phyloP scores from a whole-genome alignment of 805 yeast species.

The Lipomyces spencermartinsiae region DNA sequence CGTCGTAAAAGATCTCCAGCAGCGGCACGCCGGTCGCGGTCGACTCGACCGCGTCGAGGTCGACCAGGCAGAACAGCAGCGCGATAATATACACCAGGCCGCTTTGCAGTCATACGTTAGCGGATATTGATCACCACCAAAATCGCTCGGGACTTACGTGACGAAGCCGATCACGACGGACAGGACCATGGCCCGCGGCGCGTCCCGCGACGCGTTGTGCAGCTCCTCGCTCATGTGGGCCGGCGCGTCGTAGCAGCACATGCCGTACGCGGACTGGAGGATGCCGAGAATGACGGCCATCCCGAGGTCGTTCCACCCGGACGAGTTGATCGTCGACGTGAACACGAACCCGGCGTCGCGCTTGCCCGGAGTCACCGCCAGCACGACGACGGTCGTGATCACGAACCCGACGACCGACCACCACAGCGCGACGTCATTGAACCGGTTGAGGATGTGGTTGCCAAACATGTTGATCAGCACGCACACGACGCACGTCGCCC shows the following conservation, averaged over 20 bases:
- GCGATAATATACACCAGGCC: conserved; percentile 46
- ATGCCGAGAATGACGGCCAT: conserved; percentile 36
- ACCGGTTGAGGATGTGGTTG: conserved; percentile 34
- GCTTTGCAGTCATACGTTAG: no score
- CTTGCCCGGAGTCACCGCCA: conserved; percentile 32
- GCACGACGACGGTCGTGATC: conserved; percentile 33
- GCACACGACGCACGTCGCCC: conserved; percentile 28
- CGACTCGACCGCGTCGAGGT: conserved; percentile 38
- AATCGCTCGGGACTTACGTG: conserved; percentile 14
- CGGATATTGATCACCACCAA: no score
- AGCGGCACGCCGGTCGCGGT: conserved; percentile 41
- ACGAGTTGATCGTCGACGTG: conserved; percentile 23
- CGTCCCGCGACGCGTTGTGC: conserved; percentile 65
- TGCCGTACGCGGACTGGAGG: conserved; percentile 48
- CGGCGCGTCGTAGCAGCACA: conserved; percentile 79
- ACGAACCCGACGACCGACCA: conserved; percentile 37
- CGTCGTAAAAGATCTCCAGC: conserved; percentile 39
- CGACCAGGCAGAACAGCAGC: conserved; percentile 45
- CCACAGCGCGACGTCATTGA: conserved; percentile 40
- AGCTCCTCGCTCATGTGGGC: conserved; percentile 79
- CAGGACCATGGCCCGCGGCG: conserved; percentile 69
- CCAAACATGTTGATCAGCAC: conserved; percentile 38
- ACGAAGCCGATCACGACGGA: conserved; percentile 51
- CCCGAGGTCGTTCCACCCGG: conserved; percentile 35
- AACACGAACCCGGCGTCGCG: conserved; percentile 32